These are phyloP conservation scores for Ophiostoma piceae DNA, from an alignment of 2,329 filamentous ascomycete species.

Conservation along the genomic window DNA sequence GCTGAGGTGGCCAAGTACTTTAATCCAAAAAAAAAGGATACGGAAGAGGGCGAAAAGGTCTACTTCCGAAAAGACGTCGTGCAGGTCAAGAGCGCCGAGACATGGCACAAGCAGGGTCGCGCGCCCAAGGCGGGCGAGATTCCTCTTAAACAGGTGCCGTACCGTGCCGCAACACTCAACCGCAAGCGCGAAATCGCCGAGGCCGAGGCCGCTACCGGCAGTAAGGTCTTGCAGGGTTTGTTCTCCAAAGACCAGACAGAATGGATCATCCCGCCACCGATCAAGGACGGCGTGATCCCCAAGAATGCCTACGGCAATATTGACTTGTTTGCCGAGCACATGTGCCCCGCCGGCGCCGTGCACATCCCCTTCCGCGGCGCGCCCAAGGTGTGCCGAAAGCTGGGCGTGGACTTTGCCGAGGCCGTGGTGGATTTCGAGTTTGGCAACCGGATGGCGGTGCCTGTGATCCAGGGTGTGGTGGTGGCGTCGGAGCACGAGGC, in stretches of 20 bases:
- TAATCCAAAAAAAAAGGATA: conserved; percentile 48
- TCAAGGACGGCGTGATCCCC: conserved; percentile 77
- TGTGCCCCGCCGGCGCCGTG: conserved; percentile 75
- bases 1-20: conserved; percentile 71
- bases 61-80: conserved; percentile 75
- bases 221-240: conserved; percentile 80
- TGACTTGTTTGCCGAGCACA: conserved; percentile 87
- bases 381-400: conserved; percentile 72
- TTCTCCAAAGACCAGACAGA: conserved; percentile 83
- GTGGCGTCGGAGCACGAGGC: conserved; percentile 75
- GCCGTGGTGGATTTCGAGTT: conserved; percentile 97
- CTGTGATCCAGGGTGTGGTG: conserved; percentile 84
- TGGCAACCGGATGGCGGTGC: conserved; percentile 87
- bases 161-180: conserved; percentile 83
- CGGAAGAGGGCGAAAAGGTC: conserved; percentile 57
- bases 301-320: conserved; percentile 97
- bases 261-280: conserved; percentile 89
- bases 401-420: conserved; percentile 85
- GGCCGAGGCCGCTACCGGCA: conserved; percentile 69
- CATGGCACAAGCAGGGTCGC: conserved; percentile 95
- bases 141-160: conserved; percentile 81
- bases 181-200: conserved; percentile 86
- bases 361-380: conserved; percentile 77
- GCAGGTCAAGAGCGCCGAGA: conserved; percentile 83
- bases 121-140: conserved; percentile 63